Evolutionary conservation across 106 monocot species (phyloP).

Genomic region (Dioscorea alata): DNA sequence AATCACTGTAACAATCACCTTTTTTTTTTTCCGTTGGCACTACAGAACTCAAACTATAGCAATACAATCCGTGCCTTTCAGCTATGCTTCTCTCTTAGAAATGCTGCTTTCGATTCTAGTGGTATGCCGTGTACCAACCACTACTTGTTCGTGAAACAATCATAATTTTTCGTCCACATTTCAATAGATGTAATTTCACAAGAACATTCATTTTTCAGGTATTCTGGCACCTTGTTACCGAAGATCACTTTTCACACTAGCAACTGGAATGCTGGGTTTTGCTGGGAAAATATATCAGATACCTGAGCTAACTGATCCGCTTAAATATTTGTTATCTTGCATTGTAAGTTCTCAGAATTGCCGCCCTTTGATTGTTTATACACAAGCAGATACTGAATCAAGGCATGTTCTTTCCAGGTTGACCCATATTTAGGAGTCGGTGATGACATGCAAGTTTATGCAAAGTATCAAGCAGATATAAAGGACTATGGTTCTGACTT

Average conservation of each 20-base stretch:
- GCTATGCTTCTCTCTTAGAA: conserved; percentile 69
- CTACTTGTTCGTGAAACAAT: not conserved
- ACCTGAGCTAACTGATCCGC: conserved; percentile 36
- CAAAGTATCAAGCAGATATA: conserved; percentile 45
- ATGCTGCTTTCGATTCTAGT: conserved; percentile 35
- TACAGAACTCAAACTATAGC: conserved; percentile 54
- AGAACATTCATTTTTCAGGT: conserved; percentile 23
- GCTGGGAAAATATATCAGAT: conserved; percentile 72
- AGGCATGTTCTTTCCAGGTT: conserved; percentile 26
- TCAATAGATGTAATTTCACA: no score
- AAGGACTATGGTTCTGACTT: conserved; percentile 55
- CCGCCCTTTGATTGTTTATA: not conserved
- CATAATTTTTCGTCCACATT: no score
- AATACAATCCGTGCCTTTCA: conserved; percentile 59
- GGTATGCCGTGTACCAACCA: conserved; percentile 27
- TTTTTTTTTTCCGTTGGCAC: no score
- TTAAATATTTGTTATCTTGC: conserved; percentile 35
- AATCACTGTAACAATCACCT: no score
- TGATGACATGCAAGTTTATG: conserved; percentile 63
- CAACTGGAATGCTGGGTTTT: conserved; percentile 66
- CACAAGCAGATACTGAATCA: not conserved
- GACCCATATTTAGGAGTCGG: conserved; percentile 65
- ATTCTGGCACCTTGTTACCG: conserved; percentile 40
- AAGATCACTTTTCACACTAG: conserved; percentile 61
- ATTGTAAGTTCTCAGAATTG: conserved; percentile 38